Evolutionary conservation across 257 asterid species (phyloP).

Genomic region (Ligustrum vulgare): DNA sequence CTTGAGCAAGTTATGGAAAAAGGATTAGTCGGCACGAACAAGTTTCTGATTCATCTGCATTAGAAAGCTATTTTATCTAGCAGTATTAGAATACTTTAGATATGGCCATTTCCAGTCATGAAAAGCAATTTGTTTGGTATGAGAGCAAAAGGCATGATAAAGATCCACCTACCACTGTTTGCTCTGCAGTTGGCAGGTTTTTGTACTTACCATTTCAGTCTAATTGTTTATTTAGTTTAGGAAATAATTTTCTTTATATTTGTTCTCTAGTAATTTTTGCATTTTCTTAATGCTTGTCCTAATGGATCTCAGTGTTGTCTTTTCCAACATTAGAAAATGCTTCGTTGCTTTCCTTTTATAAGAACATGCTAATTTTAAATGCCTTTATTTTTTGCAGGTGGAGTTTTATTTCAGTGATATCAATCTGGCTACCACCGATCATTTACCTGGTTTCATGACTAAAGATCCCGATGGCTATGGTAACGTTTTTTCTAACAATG

Average conservation of each 20-base stretch:
- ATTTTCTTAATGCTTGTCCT: neutral
- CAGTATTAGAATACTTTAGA: neutral
- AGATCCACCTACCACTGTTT: neutral
- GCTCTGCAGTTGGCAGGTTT: neutral
- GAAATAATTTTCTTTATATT: neutral
- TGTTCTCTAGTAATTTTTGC: neutral
- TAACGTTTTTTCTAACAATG: slow-evolving; percentile 29
- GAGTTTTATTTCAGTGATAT: slow-evolving; percentile 91
- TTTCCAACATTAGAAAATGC: neutral
- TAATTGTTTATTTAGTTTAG: neutral
- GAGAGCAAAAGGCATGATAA: neutral
- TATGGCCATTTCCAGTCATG: neutral
- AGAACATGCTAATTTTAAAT: neutral
- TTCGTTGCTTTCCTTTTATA: neutral
- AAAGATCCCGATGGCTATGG: slow-evolving; percentile 91
- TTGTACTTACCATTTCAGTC: neutral
- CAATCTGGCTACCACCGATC: slow-evolving; percentile 93
- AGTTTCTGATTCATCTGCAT: neutral
- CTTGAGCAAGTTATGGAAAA: neutral
- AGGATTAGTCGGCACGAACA: neutral
- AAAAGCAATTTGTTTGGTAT: neutral
- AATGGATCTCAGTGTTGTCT: neutral
- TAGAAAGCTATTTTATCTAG: neutral
- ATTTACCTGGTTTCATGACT: slow-evolving; percentile 61
- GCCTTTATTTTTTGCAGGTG: slow-evolving; percentile 49